These are phyloP conservation scores for Bipolaris oryzae DNA, from an alignment of 2,329 filamentous ascomycete species.

Conservation along the genomic window DNA sequence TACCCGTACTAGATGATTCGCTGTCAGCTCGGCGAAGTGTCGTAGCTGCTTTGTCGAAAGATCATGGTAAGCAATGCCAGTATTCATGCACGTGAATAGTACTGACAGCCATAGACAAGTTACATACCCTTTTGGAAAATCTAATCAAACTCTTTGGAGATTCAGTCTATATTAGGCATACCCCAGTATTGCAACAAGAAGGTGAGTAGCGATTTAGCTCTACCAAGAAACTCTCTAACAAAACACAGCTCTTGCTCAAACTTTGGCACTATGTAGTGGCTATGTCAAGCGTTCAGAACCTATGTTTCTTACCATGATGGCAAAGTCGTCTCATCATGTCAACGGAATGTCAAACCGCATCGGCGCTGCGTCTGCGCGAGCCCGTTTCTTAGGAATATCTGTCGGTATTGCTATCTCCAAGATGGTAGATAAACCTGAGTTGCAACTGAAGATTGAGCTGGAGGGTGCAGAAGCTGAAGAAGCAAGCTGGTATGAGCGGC, in stretches of 20 bases:
- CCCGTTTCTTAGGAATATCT: constrained; percentile 85
- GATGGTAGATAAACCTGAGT: constrained; percentile 69
- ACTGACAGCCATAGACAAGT: constrained; percentile 46
- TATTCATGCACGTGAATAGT: neutral
- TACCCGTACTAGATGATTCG: constrained; percentile 38
- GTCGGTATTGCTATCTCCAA: constrained; percentile 75
- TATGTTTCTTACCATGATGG: constrained; percentile 69
- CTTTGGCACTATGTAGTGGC: constrained; percentile 76
- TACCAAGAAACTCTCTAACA: constrained; percentile 16
- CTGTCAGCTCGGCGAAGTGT: constrained; percentile 43
- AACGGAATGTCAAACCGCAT: constrained; percentile 84
- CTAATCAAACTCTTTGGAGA: constrained; percentile 79
- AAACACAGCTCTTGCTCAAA: constrained; percentile 74
- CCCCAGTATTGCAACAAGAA: constrained; percentile 86
- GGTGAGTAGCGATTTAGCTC: constrained; percentile 55
- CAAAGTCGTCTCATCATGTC: constrained; percentile 75
- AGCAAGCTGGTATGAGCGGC: constrained; percentile 72
- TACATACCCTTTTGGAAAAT: constrained; percentile 68
- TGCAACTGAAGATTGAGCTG: constrained; percentile 80
- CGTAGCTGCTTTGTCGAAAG: constrained; percentile 49
- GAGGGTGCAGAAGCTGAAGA: constrained; percentile 78
- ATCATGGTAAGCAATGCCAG: constrained; percentile 47
- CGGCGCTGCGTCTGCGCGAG: constrained; percentile 72
- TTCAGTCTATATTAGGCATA: constrained; percentile 83
- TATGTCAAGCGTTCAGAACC: constrained; percentile 72